Conservation (phyloP, 2,329 filamentous ascomycete genomes). For the Pezicula radicicola region DNA sequence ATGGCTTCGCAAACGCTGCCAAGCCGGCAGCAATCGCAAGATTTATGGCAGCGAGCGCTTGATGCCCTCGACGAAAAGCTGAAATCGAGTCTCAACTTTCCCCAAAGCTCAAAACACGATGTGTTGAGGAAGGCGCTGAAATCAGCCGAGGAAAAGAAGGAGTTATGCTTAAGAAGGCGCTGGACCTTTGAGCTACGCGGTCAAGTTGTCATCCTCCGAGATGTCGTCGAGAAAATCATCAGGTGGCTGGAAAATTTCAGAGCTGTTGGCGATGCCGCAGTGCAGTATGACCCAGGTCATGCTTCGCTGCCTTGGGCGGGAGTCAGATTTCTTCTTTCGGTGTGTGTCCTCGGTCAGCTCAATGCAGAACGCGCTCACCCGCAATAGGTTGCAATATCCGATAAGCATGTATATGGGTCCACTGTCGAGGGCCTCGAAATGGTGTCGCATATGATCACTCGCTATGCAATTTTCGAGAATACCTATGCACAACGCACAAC, state of each 20-base stretch:
- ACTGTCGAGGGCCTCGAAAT: slow-evolving; percentile 12
- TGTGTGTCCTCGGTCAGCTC: too few relatives aligned
- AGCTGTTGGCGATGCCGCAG: slow-evolving; percentile 17
- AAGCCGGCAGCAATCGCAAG: too few relatives aligned
- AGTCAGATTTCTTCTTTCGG: slow-evolving; percentile 19
- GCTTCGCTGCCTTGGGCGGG: slow-evolving; percentile 23
- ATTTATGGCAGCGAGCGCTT: neutral
- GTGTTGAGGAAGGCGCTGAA: neutral
- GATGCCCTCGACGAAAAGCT: neutral
- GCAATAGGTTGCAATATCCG: neutral
- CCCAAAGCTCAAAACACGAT: neutral
- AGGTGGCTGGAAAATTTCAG: slow-evolving; percentile 21
- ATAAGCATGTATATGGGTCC: slow-evolving; percentile 7
- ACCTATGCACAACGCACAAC: slow-evolving; percentile 6
- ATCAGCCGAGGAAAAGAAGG: slow-evolving; percentile 3
- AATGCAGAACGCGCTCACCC: too few relatives aligned
- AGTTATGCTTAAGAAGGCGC: slow-evolving; percentile 3
- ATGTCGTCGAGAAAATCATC: slow-evolving; percentile 14
- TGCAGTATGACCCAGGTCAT: slow-evolving; percentile 15
- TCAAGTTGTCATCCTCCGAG: neutral
- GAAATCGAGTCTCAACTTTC: neutral
- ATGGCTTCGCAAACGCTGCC: too few relatives aligned
- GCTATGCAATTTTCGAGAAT: slow-evolving; percentile 14
- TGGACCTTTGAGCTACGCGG: slow-evolving; percentile 6
- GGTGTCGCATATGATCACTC: slow-evolving; percentile 13